phyloP scores from a whole-genome alignment of 2,329 filamentous ascomycete genomes.

The Rugonectria rugulosa region DNA sequence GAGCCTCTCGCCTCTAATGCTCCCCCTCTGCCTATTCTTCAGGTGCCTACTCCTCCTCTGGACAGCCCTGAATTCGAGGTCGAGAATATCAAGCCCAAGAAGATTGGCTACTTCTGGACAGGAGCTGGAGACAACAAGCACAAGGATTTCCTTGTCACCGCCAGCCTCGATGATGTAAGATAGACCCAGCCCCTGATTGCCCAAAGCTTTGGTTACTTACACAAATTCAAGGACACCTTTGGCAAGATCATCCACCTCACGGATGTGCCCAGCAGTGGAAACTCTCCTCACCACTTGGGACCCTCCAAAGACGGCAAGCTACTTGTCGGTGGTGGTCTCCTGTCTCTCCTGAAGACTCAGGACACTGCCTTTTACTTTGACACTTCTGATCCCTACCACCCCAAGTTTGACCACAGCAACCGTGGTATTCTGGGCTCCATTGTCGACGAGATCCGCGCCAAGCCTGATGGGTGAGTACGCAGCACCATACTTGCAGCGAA shows the following conservation, averaged over 20 bases:
- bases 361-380: conserved; percentile 71
- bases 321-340: conserved; percentile 63
- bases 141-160: conserved; percentile 65
- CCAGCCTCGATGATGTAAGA: conserved; percentile 64
- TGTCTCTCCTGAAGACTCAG: conserved; percentile 67
- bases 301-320: conserved; percentile 63
- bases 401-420: conserved; percentile 67
- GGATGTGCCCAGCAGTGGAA: conserved; percentile 66
- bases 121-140: conserved; percentile 66
- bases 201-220: background rate
- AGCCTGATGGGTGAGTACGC: conserved; percentile 61
- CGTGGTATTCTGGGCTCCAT: conserved; percentile 66
- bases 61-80: conserved; percentile 59
- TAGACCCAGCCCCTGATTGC: fast-evolving
- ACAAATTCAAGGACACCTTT: conserved; percentile 60
- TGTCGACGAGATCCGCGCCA: conserved; percentile 68
- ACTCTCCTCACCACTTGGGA: conserved; percentile 67
- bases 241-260: conserved; percentile 65
- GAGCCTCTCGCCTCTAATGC: conserved; percentile 59
- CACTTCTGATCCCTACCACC: conserved; percentile 63
- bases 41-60: conserved; percentile 66
- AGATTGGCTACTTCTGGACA: conserved; percentile 72
- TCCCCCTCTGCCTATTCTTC: conserved; percentile 64
- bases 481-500: background rate
- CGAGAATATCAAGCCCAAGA: conserved; percentile 67